Base-by-base conservation (phyloP, 1,284 basidiomycete genomes). In the Heterobasidion parviporum region DNA sequence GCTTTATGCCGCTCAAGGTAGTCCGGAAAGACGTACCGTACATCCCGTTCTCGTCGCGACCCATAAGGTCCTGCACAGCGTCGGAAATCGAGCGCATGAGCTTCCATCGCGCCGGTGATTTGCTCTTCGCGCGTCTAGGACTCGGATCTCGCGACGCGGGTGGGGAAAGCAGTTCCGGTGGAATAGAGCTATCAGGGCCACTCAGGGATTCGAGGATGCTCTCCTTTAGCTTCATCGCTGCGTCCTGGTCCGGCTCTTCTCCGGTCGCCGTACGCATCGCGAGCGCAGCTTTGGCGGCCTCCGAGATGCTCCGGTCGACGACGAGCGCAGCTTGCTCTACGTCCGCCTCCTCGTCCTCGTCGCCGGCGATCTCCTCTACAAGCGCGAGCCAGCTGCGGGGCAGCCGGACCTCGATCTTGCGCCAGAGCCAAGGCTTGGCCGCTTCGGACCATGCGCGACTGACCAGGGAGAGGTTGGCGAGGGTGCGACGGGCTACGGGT, bases 351-450 rank as follows among this genome's bases (percentile, higher is more conserved):
- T 72, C 84, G 41, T 83, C 78, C 57, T 85, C 85, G n/a, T 82
- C 81, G 66, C 83, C 85, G 1, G 83, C 78, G 48, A 91, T 80
- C 62, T 88, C 81, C 45, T 89, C 87, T 10, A 91, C 78, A 18
- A 92, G 76, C 14, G 85, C 72, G n/a, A 92, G 79, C 87, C 89
- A 92, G 62, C 79, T 83, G 16, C 82, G 78, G 6, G 89, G 89
- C 10, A 91, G 77, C 10, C 88, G 81, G 47, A 92, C 84, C 68
- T 92, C 88, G 61, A 92, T 72, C 70, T 82, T 83, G 56, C 78
- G 80, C 88, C 89, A 92, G 3, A 92, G 71, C 83, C 83, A 91
- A 0, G 88, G 89, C 62, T 85, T 87, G 10, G 89, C 87, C 0
- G 87, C 89, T 51, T 82, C 79, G 63, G 82, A 80, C 85, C 87